A percentile compares a stretch with the other conserved stretches of the same genome.
Conservation (phyloP, 2,329 filamentous ascomycete genomes). For the Pestalotiopsis sp. region DNA sequence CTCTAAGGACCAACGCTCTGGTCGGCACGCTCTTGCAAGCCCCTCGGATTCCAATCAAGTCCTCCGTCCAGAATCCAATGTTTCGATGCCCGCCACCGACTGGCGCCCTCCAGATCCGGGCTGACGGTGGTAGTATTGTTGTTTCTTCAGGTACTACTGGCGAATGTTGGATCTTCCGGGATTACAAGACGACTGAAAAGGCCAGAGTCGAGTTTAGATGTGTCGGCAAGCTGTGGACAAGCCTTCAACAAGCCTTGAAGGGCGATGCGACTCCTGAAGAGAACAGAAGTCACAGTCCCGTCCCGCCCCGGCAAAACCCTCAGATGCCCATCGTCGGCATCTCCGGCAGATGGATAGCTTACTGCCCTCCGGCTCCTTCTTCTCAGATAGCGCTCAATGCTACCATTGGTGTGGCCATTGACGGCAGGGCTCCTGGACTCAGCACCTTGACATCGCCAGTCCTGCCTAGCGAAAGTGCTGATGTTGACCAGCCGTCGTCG, state of each 20-base stretch:
- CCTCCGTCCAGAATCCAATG: constrained; percentile 61
- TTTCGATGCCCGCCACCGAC: constrained; percentile 71
- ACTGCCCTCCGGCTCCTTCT: constrained; percentile 73
- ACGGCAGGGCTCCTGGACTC: constrained; percentile 58
- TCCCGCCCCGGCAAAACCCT: constrained; percentile 42
- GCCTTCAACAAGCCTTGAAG: constrained; percentile 65
- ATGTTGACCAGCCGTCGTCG: constrained; percentile 71
- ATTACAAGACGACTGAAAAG: constrained; percentile 46
- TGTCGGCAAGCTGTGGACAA: constrained; percentile 91
- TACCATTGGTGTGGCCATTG: constrained; percentile 57
- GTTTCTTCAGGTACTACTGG: constrained; percentile 82
- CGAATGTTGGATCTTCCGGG: constrained; percentile 79
- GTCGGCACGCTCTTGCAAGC: constrained; percentile 76
- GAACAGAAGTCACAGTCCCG: constrained; percentile 40
- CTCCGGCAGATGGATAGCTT: constrained; percentile 75
- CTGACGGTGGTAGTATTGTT: constrained; percentile 71
- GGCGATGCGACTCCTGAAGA: constrained; percentile 50
- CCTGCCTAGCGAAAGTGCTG: constrained; percentile 66
- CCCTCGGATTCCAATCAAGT: constrained; percentile 61
- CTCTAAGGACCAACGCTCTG: constrained; percentile 72
- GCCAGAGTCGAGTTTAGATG: constrained; percentile 58
- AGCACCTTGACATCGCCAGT: constrained; percentile 68
- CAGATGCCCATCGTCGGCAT: constrained; percentile 71
- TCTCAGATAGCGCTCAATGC: constrained; percentile 73
- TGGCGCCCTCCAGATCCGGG: constrained; percentile 74